Evolutionary conservation across 768 basidiomycete species (phyloP).

Genomic region (Phylloporus arenicola): DNA sequence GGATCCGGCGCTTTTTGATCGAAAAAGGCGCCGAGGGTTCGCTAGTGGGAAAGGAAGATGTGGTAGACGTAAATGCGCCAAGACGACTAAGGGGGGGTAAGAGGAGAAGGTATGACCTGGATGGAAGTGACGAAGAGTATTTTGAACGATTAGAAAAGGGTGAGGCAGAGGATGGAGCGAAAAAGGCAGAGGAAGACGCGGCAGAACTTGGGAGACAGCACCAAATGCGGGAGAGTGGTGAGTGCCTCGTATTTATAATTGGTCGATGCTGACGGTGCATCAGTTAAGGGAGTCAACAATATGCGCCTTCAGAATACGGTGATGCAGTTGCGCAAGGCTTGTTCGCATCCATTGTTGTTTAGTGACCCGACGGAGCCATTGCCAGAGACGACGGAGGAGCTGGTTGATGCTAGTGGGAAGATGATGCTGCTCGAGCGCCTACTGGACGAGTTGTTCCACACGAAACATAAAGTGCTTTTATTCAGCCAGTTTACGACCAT

Average conservation of each 20-base stretch:
- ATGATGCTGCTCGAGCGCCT: conserved; percentile 94
- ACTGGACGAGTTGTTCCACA: conserved; percentile 71
- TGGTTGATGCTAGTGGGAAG: conserved; percentile 87
- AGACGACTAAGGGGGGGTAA: conserved; percentile 33
- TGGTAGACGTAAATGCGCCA: conserved; percentile 29
- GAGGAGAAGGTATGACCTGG: conserved; percentile 47
- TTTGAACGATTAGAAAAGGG: conserved; percentile 55
- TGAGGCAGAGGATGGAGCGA: conserved; percentile 34
- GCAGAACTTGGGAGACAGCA: conserved; percentile 53
- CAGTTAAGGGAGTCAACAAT: conserved; percentile 84
- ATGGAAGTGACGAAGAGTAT: conserved; percentile 59
- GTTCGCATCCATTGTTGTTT: conserved; percentile 89
- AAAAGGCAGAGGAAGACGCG: conserved; percentile 41
- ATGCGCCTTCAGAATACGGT: conserved; percentile 91
- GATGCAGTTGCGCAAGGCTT: conserved; percentile 97
- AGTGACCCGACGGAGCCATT: conserved; percentile 33
- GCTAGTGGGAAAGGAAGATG: conserved; percentile 13
- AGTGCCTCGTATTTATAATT: conserved; percentile 15
- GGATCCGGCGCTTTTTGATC: conserved; percentile 60
- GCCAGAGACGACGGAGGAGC: conserved; percentile 66
- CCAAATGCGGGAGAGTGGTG: conserved; percentile 56
- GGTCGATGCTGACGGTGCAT: conserved; percentile 1
- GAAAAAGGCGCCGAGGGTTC: conserved; percentile 26
- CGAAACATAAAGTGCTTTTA: conserved; percentile 79
- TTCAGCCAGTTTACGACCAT: conserved; percentile 95